Percentiles rank a stretch among this genome's conserved stretches.
phyloP scores from a whole-genome alignment of 495 filamentous ascomycete genomes.

The Penicillium arizonense region DNA sequence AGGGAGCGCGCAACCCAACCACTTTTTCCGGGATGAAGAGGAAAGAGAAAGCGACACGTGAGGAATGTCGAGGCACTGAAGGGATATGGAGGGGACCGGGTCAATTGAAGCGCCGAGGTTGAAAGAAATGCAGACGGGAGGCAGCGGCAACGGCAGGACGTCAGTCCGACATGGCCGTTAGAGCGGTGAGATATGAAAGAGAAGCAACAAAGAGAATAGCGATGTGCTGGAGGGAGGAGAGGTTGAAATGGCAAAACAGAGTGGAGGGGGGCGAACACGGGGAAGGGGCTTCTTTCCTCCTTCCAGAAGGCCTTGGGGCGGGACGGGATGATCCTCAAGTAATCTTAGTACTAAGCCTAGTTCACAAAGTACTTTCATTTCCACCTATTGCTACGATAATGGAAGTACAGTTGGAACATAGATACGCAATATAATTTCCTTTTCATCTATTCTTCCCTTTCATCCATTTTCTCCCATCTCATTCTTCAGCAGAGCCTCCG shows the following conservation, averaged over 20 bases:
- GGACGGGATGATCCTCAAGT: conserved; percentile 20
- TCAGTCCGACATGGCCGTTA: conserved; percentile 17
- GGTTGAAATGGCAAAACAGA: conserved; percentile 8
- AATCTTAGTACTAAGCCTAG: not conserved
- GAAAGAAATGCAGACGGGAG: conserved; percentile 6
- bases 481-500: conserved; percentile 18
- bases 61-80: conserved; percentile 6
- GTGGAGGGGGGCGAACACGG: conserved; percentile 14
- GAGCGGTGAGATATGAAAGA: conserved; percentile 8
- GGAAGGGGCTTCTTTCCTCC: conserved; percentile 25
- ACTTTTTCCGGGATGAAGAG: conserved; percentile 8
- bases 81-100: conserved; percentile 2
- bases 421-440: not conserved
- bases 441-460: not conserved
- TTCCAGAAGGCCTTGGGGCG: conserved; percentile 26
- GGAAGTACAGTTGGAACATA: too few relatives aligned
- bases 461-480: not conserved
- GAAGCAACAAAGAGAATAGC: conserved; percentile 2
- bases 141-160: conserved; percentile 6
- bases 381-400: too few relatives aligned
- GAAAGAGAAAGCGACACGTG: conserved; percentile 2
- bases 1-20: conserved; percentile 10
- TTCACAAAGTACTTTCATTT: not conserved
- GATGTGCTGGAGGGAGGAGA: conserved; percentile 4
- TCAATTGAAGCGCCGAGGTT: conserved; percentile 7